Evolutionary conservation across 1,284 basidiomycete genomes (phyloP).

Genomic region (Uromyces viciae-fabae): DNA sequence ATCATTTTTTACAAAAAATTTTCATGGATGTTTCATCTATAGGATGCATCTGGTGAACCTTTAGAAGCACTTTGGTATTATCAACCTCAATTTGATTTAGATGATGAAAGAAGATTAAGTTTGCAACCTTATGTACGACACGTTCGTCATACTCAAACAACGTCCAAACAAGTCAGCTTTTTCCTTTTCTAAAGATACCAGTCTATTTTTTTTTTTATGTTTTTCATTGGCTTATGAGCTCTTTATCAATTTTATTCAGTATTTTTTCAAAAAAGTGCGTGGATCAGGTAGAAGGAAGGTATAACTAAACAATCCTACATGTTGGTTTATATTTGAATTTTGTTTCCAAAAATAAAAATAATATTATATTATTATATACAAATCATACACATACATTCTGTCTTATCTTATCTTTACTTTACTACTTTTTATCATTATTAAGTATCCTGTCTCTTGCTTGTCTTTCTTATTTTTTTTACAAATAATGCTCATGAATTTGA

Average conservation of each 20-base stretch:
- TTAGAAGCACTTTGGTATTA: conserved; percentile 44
- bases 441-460: too few species aligned
- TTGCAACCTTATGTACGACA: conserved; percentile 38
- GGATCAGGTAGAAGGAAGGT: conserved; percentile 19
- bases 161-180: conserved; percentile 35
- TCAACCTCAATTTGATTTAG: conserved; percentile 37
- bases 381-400: too few species aligned
- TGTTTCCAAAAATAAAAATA: too few species aligned
- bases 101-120: conserved; percentile 6
- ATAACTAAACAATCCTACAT: not conserved
- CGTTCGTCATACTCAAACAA: conserved; percentile 36
- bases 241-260: conserved; percentile 4
- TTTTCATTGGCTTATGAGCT: not conserved
- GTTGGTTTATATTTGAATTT: too few species aligned
- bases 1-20: not conserved
- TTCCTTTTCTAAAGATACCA: not conserved
- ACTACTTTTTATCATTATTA: too few species aligned
- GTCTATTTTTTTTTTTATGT: not conserved
- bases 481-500: too few species aligned
- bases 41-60: conserved; percentile 42
- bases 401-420: too few species aligned
- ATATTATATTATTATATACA: too few species aligned
- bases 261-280: conserved; percentile 36
- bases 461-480: too few species aligned
- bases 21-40: not conserved